Evolutionary conservation across 345 rosid genomes (phyloP).

Genomic region (Hibiscus syriacus): DNA sequence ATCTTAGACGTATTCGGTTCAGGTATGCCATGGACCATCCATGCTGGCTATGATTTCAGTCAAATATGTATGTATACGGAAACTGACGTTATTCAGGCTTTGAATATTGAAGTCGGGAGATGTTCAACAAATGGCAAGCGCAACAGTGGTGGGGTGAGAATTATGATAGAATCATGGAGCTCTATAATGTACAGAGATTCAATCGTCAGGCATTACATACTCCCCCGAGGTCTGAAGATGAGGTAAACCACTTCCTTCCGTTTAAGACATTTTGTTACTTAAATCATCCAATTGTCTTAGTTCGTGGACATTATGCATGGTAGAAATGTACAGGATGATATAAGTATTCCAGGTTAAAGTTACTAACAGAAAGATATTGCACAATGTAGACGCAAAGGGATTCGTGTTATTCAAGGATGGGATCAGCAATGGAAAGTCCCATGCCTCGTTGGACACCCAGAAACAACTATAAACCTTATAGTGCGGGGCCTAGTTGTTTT

Average conservation of each 20-base stretch:
- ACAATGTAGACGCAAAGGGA: conserved; percentile 48
- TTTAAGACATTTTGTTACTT: neutral
- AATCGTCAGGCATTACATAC: conserved; percentile 90
- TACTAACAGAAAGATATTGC: neutral
- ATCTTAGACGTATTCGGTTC: conserved; percentile 89
- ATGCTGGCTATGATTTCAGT: neutral
- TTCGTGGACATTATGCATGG: neutral
- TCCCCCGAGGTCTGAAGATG: conserved; percentile 88
- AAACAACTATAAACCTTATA: conserved; percentile 50
- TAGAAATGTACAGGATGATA: too few relatives aligned
- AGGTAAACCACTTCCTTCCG: conserved; percentile 28
- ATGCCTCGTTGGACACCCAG: conserved; percentile 69
- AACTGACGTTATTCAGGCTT: conserved; percentile 19
- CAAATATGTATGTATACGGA: neutral
- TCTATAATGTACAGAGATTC: conserved; percentile 93
- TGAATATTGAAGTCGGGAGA: conserved; percentile 68
- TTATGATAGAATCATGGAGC: conserved; percentile 89
- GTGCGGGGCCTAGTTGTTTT: conserved; percentile 47
- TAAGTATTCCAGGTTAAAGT: neutral
- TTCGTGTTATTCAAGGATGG: conserved; percentile 67
- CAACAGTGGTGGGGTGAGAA: conserved; percentile 99
- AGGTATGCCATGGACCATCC: conserved; percentile 31
- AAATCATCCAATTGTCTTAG: neutral
- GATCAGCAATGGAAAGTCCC: conserved; percentile 71
- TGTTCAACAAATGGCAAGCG: conserved; percentile 96